Evolutionary conservation across 805 yeast species (phyloP), one percentile per base, ranked within the genome.

Genomic region (Ogataea pilisensis): DNA sequence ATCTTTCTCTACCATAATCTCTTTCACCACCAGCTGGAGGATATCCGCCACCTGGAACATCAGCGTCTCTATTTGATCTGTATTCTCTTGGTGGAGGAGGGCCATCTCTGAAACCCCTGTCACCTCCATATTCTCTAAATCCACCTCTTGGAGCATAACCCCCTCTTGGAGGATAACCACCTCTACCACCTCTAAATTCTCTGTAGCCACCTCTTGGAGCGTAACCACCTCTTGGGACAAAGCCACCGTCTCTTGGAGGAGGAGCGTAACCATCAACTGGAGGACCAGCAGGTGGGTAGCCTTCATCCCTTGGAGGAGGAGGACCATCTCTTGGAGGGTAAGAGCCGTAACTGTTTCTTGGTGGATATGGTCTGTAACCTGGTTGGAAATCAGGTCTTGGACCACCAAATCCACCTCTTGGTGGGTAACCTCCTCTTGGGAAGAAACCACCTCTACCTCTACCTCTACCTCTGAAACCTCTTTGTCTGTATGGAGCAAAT

Each of bases 1-100:
- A 81, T 76, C 88, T 81, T 63, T 80, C 85, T 61, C 85, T 74
- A 52, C 74, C 76, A 61, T 72, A 70, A 37, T 73, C 80, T 53
- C 74, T 69, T 43, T 79, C 69, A 24, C 57, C 60, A 38, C 56
- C 51, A 49, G 53, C 52, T 42, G 60, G 60, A 8, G 57, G 44
- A 33, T 47, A 58, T 14, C 63, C 63, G 35, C 60, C 63, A 35
- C 60, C 46, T 50, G 63, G 49, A 42, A 57, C 43, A 58, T 54
- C 64, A 32, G 66, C 70, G 57, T 63, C 69, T 34, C 70, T 71
- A 34, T 44, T 36, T 14, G 55, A 45, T 49, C 57, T 53, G 50
- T 53, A 53, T 14, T 51, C 57, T 48, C 60, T 53, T 50, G 58
- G 57, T 17, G 60, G 54, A 38, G 58, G 57, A 37, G 58, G 55